phyloP scores from a whole-genome alignment of 2,329 filamentous ascomycete genomes.

The Colletotrichum lentis region DNA sequence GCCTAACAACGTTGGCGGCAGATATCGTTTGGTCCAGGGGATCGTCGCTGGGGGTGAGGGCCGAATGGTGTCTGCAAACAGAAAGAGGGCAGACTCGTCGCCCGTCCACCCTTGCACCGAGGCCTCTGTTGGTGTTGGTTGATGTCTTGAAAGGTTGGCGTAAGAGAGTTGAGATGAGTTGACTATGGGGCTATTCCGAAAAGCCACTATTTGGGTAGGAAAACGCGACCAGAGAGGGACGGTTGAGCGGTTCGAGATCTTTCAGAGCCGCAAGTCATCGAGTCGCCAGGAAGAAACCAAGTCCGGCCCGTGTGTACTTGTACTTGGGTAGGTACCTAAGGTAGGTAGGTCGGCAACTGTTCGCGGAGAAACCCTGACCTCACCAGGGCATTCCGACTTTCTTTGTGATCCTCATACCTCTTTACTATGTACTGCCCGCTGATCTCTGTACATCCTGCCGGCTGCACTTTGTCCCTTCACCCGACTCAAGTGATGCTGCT shows the following conservation, averaged over 20 bases:
- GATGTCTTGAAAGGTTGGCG: background rate
- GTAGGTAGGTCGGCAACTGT: background rate
- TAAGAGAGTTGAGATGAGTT: background rate
- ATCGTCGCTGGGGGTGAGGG: constrained; percentile 20
- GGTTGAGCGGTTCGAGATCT: background rate
- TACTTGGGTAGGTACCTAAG: constrained; percentile 1
- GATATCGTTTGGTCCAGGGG: constrained; percentile 16
- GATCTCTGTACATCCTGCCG: too few species aligned
- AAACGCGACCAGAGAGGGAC: background rate
- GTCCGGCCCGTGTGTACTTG: background rate
- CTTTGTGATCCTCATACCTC: background rate
- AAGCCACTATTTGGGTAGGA: background rate
- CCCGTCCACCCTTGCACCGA: too few species aligned
- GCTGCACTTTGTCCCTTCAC: constrained; percentile 25
- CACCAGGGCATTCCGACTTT: background rate
- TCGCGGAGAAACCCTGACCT: constrained; percentile 7
- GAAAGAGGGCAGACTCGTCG: background rate
- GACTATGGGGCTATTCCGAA: background rate
- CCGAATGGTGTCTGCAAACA: background rate
- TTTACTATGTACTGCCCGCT: too few species aligned
- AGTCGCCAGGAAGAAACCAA: too few species aligned
- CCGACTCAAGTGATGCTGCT: constrained; percentile 1
- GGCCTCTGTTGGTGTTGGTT: background rate
- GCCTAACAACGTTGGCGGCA: background rate
- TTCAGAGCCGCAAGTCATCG: background rate